Evolutionary conservation across 1,284 basidiomycete genomes (phyloP).

Genomic region (Moesziomyces sp.): DNA sequence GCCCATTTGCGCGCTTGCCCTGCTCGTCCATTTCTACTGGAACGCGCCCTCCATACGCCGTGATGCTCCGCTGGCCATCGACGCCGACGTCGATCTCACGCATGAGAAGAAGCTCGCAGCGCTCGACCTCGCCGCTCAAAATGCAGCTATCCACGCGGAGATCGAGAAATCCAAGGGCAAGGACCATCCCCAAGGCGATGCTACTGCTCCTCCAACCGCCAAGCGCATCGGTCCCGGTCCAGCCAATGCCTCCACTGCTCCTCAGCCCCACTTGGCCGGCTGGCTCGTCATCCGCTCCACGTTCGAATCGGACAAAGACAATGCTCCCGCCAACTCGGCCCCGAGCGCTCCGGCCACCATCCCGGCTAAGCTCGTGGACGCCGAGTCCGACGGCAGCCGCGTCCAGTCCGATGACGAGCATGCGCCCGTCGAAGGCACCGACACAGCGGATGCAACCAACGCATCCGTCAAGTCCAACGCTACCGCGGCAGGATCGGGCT

Average conservation of each 20-base stretch:
- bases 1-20: constrained; percentile 49
- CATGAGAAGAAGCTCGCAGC: constrained; percentile 51
- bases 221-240: constrained; percentile 49
- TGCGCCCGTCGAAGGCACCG: constrained; percentile 4
- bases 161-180: constrained; percentile 41
- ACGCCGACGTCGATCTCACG: constrained; percentile 40
- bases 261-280: constrained; percentile 51
- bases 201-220: constrained; percentile 51
- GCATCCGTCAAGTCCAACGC: constrained; percentile 1
- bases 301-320: constrained; percentile 45
- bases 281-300: constrained; percentile 54
- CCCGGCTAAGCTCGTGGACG: constrained; percentile 24
- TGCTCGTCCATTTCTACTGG: constrained; percentile 45
- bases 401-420: constrained; percentile 23
- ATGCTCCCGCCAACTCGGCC: constrained; percentile 3
- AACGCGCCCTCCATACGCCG: constrained; percentile 20
- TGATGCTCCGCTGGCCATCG: constrained; percentile 16
- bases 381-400: constrained; percentile 26
- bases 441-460: constrained; percentile 4
- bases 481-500: constrained; percentile 26
- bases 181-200: constrained; percentile 35
- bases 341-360: constrained; percentile 9
- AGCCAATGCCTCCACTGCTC: constrained; percentile 6
- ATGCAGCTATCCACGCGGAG: constrained; percentile 51
- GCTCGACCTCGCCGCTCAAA: constrained; percentile 51